Base-by-base conservation (phyloP, 1,284 basidiomycete genomes). In the Lentinula novae-zelandiae region DNA sequence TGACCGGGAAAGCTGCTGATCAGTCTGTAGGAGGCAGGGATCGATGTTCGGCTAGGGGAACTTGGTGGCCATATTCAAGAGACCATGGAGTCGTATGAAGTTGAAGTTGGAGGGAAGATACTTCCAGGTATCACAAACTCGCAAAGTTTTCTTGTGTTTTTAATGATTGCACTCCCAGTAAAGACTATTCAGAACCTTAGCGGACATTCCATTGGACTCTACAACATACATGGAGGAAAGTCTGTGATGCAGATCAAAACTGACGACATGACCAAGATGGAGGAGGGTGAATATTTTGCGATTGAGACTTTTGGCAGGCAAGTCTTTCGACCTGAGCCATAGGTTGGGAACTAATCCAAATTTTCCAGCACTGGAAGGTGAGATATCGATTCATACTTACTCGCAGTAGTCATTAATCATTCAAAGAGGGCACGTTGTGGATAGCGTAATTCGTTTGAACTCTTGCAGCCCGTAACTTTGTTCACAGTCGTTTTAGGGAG, bases 51-150 rank as follows among this genome's bases (percentile, higher is more conserved):
- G 51, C 81, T 99, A 53, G 95, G 95, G 63, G 96, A 99, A 71
- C 83, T 99, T 42, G 97, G 90, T 6, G 95, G 87, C 0, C 84
- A 85, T 44, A 96, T 99, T 63, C 96, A 99, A 73, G 97, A 99
- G 75, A 96, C 95, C 2, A 99, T 99, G 97, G 96, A 98, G 73
- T 95, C 92, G 4, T 98, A 98, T 72, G 97, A 99, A 73, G 95
- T 99, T 17, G 94, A 96, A 70, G 86, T 95, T 20, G 82, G 87
- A 34, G 92, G 94, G 42, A 95, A 96, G 72, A 82, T 89, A 20
- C 82, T 89, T 67, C 94, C 90, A 62, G 93, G 95, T 96, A 60
- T 60, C 85, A 73, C 10, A 12, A 60, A 34, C n/a, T 38, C 50
- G 17, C n/a, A 13, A 20, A 42, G 57, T 15, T 59, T 48, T 13